phyloP scores from a whole-genome alignment of 2,329 filamentous ascomycete species.

The Cladophialophora psammophila region DNA sequence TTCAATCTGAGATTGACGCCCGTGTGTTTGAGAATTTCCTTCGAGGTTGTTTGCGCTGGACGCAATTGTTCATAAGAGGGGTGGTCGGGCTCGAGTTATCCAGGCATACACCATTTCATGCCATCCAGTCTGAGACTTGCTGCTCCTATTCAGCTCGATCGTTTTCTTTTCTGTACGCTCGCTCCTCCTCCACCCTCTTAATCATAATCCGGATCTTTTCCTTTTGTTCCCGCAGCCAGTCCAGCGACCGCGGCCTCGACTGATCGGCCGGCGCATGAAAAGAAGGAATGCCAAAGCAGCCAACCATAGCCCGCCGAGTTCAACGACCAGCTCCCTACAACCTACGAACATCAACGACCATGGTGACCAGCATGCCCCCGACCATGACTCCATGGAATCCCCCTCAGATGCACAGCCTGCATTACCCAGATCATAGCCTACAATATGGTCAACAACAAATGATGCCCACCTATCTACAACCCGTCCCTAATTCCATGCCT shows the following conservation, averaged over 20 bases:
- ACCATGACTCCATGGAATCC: constrained; percentile 26
- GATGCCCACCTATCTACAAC: constrained; percentile 34
- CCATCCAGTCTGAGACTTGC: constrained; percentile 30
- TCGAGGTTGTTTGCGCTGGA: constrained; percentile 29
- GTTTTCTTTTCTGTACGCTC: constrained; percentile 27
- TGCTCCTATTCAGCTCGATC: constrained; percentile 25
- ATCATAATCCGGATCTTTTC: constrained; percentile 28
- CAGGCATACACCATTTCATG: constrained; percentile 30
- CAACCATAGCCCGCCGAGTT: constrained; percentile 24
- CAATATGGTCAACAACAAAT: constrained; percentile 35
- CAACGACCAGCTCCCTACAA: constrained; percentile 35
- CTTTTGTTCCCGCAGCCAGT: constrained; percentile 23
- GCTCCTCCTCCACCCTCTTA: constrained; percentile 22
- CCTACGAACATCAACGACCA: constrained; percentile 33
- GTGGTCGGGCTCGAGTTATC: constrained; percentile 33
- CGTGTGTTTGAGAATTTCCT: constrained; percentile 33
- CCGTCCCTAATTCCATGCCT: constrained; percentile 21
- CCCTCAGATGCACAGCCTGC: constrained; percentile 23
- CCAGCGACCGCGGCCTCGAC: constrained; percentile 27
- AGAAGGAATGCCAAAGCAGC: constrained; percentile 35
- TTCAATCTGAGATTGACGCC: constrained; percentile 40
- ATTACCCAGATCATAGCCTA: constrained; percentile 28
- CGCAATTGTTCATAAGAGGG: constrained; percentile 34
- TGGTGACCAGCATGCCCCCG: constrained; percentile 35
- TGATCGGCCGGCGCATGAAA: constrained; percentile 13